Conservation (phyloP, 345 rosid genomes). For the Citrus medica region DNA sequence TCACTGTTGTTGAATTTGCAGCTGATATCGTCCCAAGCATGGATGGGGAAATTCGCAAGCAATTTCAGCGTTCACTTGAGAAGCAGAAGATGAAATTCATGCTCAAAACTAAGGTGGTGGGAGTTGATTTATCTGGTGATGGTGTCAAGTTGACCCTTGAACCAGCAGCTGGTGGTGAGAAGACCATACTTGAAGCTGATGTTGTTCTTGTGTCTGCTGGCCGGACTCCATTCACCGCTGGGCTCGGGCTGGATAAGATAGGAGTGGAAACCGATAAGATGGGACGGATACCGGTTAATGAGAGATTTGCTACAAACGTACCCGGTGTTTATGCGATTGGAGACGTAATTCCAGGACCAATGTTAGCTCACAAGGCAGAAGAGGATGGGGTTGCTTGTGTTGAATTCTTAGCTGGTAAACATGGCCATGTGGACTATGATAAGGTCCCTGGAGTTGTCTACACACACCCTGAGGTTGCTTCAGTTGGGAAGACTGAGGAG, state of each 20-base stretch:
- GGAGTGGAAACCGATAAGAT: conserved; percentile 89
- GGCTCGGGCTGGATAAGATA: conserved; percentile 84
- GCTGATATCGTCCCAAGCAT: conserved; percentile 86
- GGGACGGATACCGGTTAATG: conserved; percentile 81
- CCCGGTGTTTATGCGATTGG: conserved; percentile 90
- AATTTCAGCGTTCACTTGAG: conserved; percentile 89
- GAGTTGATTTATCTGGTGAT: conserved; percentile 72
- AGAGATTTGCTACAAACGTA: conserved; percentile 75
- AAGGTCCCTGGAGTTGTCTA: conserved; percentile 98
- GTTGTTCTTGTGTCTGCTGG: conserved; percentile 98
- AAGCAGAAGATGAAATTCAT: conserved; percentile 98
- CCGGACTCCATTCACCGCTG: conserved; percentile 83
- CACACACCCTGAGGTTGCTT: conserved; percentile 98
- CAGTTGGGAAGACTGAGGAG: conserved; percentile 96
- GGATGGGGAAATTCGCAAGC: conserved; percentile 97
- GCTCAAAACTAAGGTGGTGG: conserved; percentile 96
- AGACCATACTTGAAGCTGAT: conserved; percentile 87
- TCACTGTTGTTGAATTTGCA: conserved; percentile 97
- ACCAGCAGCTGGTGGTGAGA: conserved; percentile 84
- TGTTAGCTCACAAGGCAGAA: conserved; percentile 99
- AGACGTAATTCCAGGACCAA: conserved; percentile 98
- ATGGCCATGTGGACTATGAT: conserved; percentile 96
- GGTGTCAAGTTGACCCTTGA: conserved; percentile 83
- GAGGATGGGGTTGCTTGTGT: conserved; percentile 99
- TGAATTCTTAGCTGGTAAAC: conserved; percentile 95